Conservation (phyloP, 1,284 basidiomycete genomes). For the Ustilago esculenta region DNA sequence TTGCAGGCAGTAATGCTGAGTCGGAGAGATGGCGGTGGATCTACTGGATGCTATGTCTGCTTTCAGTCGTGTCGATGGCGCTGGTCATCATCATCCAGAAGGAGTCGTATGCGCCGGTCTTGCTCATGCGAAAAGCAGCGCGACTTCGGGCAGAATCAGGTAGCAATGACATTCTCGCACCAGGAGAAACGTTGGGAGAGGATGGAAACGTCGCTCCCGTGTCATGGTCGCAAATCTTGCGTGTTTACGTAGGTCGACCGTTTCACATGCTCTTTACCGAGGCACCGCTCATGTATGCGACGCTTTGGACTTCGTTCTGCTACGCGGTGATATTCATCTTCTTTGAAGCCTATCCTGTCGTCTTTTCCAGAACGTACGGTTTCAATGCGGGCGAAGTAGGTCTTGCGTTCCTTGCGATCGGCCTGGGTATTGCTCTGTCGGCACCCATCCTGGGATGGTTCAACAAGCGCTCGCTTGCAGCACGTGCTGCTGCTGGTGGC, state of each 20-base stretch:
- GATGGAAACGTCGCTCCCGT: constrained; percentile 20
- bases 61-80: constrained; percentile 25
- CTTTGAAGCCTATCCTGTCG: constrained; percentile 48
- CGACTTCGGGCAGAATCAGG: constrained; percentile 11
- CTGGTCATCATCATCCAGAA: constrained; percentile 21
- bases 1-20: constrained; percentile 14
- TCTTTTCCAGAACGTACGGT: constrained; percentile 42
- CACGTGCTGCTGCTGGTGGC: constrained; percentile 21
- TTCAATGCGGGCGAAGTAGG: constrained; percentile 49
- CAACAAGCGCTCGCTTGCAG: constrained; percentile 30
- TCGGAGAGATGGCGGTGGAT: constrained; percentile 46
- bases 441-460: constrained; percentile 34
- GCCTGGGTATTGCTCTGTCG: constrained; percentile 36
- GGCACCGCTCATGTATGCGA: constrained; percentile 42
- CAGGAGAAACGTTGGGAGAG: constrained; percentile 12
- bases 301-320: constrained; percentile 41
- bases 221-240: constrained; percentile 22
- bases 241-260: constrained; percentile 35
- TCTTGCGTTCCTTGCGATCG: constrained; percentile 41
- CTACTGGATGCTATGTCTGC: constrained; percentile 36
- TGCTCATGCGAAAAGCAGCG: constrained; percentile 32
- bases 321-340: constrained; percentile 50
- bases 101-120: constrained; percentile 46
- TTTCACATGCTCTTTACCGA: constrained; percentile 45
- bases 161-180: constrained; percentile 20